Conservation (phyloP, 2,329 filamentous ascomycete genomes). For the Pestalotiopsis sp. region DNA sequence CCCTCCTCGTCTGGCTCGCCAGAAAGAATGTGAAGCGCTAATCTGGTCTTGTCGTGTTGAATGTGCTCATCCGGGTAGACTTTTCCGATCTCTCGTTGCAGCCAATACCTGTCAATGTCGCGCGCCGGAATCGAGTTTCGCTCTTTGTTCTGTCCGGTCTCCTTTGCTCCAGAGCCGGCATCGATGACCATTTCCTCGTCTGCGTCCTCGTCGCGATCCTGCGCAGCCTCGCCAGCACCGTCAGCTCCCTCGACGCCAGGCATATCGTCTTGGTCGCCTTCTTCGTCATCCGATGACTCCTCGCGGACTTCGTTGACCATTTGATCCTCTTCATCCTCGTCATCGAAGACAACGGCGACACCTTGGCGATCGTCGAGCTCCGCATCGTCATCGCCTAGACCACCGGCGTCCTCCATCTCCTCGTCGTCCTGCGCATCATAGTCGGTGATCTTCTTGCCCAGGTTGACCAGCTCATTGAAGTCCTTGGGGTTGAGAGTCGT, state of each 20-base stretch:
- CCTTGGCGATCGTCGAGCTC: conserved; percentile 94
- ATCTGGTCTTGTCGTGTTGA: conserved; percentile 88
- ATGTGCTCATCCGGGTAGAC: conserved; percentile 90
- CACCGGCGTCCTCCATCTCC: conserved; percentile 72
- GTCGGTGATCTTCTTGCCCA: conserved; percentile 98
- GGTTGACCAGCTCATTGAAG: conserved; percentile 94
- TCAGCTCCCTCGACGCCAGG: conserved; percentile 55
- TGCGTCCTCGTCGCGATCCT: conserved; percentile 52
- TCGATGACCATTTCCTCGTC: conserved; percentile 86
- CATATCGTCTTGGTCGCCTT: conserved; percentile 59
- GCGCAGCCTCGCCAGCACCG: conserved; percentile 51
- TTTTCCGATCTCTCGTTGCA: conserved; percentile 87
- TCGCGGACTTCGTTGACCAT: conserved; percentile 87
- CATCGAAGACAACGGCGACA: conserved; percentile 96
- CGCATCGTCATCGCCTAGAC: conserved; percentile 64
- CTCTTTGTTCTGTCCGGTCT: conserved; percentile 50
- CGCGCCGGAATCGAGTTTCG: conserved; percentile 74
- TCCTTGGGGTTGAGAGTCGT: conserved; percentile 80
- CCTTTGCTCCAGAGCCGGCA: conserved; percentile 49
- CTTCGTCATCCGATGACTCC: conserved; percentile 80
- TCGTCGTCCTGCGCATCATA: conserved; percentile 97
- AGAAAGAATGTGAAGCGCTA: conserved; percentile 81
- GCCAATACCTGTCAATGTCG: conserved; percentile 96
- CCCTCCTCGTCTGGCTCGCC: conserved; percentile 71
- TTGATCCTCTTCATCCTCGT: conserved; percentile 80